Conservation (phyloP, 2,329 filamentous ascomycete species). For the Pezicula neosporulosa region DNA sequence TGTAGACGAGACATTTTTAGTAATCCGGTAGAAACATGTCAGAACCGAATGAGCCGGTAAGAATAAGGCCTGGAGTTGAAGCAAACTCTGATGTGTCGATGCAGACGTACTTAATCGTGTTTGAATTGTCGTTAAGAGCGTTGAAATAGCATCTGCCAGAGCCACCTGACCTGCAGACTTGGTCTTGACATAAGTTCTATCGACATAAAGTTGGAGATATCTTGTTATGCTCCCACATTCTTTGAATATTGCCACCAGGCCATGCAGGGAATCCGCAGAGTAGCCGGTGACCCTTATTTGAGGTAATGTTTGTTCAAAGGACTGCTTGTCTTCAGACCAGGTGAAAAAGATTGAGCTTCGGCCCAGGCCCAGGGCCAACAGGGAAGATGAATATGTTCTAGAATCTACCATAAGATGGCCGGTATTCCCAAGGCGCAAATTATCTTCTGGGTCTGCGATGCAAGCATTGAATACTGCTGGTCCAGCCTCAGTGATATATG, state of each 20-base stretch:
- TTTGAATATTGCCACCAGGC: constrained; percentile 33
- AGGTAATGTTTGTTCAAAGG: constrained; percentile 47
- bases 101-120: constrained; percentile 22
- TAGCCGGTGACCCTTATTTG: constrained; percentile 45
- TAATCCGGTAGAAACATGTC: constrained; percentile 26
- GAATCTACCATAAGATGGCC: constrained; percentile 42
- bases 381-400: constrained; percentile 48
- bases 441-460: constrained; percentile 39
- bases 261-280: constrained; percentile 48
- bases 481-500: constrained; percentile 68
- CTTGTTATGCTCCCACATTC: constrained; percentile 31
- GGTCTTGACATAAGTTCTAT: constrained; percentile 22
- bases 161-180: constrained; percentile 26
- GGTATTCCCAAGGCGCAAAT: constrained; percentile 33
- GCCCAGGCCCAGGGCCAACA: constrained; percentile 66
- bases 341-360: constrained; percentile 69
- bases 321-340: constrained; percentile 49
- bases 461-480: constrained; percentile 63
- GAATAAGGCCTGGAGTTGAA: constrained; percentile 29
- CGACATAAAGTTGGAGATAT: constrained; percentile 24
- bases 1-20: constrained; percentile 23
- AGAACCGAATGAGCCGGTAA: constrained; percentile 25
- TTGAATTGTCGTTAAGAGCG: constrained; percentile 29
- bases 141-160: constrained; percentile 32
- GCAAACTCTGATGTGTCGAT: constrained; percentile 21